These are phyloP conservation scores for Hibiscus tridactylites DNA, from an alignment of 345 rosid genomes.

Conservation along the genomic window DNA sequence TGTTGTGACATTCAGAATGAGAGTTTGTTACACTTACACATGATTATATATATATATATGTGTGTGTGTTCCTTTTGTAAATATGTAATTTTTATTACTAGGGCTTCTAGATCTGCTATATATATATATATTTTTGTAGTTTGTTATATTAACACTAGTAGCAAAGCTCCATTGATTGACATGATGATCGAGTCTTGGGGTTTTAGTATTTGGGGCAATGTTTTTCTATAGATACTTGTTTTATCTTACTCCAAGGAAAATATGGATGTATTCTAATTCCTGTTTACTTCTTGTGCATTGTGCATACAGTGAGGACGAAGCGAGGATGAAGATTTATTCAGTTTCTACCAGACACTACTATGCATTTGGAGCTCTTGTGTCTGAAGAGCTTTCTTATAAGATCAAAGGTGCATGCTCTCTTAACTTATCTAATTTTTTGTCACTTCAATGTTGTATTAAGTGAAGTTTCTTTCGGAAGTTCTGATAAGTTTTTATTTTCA, in stretches of 20 bases:
- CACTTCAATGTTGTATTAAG: neutral
- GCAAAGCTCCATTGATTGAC: neutral
- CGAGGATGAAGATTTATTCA: conserved; percentile 79
- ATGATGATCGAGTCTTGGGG: neutral
- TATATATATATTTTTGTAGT: too few relatives aligned
- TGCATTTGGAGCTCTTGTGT: conserved; percentile 82
- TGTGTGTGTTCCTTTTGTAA: too few relatives aligned
- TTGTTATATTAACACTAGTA: neutral
- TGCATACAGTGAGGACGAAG: conserved; percentile 66
- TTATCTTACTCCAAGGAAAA: neutral
- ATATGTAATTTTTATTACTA: too few relatives aligned
- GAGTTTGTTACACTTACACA: too few relatives aligned
- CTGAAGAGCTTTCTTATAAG: conserved; percentile 63
- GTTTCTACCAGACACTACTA: conserved; percentile 70
- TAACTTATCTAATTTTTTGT: neutral
- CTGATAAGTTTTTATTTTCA: neutral
- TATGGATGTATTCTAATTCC: neutral
- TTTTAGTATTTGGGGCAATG: neutral
- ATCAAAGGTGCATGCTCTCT: conserved; percentile 45
- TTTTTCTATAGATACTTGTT: neutral
- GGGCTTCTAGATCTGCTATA: too few relatives aligned
- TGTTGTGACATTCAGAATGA: too few relatives aligned
- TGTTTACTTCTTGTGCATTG: neutral
- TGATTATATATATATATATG: too few relatives aligned
- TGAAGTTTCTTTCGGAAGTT: neutral